phyloP scores from a whole-genome alignment of 2,329 filamentous ascomycete species.

The Lecanicillium sp. region DNA sequence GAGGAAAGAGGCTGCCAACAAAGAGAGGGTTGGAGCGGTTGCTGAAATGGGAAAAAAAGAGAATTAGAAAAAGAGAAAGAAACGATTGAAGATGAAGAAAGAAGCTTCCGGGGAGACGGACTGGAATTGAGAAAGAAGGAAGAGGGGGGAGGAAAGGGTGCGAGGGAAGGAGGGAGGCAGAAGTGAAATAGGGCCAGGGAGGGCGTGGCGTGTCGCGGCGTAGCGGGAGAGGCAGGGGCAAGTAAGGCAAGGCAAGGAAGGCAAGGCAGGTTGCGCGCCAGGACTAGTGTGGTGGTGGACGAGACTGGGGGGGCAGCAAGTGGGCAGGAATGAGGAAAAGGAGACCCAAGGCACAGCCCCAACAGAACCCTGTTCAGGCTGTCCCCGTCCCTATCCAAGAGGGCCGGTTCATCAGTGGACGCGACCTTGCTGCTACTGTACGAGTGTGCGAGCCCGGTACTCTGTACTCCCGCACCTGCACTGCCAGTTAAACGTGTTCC shows the following conservation, averaged over 20 bases:
- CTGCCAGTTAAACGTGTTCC: too few relatives aligned
- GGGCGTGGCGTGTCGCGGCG: conserved; percentile 14
- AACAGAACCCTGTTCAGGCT: not conserved
- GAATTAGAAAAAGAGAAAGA: conserved; percentile 11
- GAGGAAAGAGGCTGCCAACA: conserved; percentile 27
- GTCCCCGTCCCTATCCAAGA: too few relatives aligned
- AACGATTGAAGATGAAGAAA: conserved; percentile 16
- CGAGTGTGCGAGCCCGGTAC: too few relatives aligned
- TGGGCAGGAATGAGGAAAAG: conserved; percentile 5
- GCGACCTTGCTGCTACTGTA: too few relatives aligned
- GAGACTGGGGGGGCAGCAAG: not conserved
- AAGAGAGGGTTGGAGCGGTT: conserved; percentile 29
- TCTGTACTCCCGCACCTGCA: too few relatives aligned
- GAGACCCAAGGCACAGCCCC: conserved; percentile 1
- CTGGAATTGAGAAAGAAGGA: conserved; percentile 4
- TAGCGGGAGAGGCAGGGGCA: not conserved
- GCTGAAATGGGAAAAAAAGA: conserved; percentile 21
- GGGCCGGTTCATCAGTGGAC: too few relatives aligned
- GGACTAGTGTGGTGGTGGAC: too few relatives aligned
- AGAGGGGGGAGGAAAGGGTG: conserved; percentile 12
- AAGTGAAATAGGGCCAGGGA: conserved; percentile 11
- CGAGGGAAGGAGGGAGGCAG: conserved; percentile 15
- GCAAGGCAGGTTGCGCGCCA: too few relatives aligned
- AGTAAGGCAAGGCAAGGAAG: not conserved
- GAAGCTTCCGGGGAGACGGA: conserved; percentile 16